Evolutionary conservation across 208 protist species (phyloP), one percentile per base, ranked within the genome.

Genomic region (Trypanosoma platydactyli): DNA sequence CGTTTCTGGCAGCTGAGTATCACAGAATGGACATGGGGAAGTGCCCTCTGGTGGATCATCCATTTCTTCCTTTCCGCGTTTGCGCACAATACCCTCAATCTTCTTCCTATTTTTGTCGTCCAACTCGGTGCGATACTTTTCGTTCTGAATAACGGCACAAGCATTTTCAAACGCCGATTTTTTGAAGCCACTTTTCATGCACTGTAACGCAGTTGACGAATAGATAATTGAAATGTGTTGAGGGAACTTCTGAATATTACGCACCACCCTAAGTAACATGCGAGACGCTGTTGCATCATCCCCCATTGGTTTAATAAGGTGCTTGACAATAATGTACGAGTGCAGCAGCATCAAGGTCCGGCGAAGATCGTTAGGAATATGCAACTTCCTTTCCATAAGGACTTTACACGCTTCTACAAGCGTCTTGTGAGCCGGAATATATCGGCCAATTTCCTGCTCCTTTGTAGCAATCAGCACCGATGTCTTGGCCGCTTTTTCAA

Each of bases 271-370:
- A 38, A 98, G 73, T 20, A 99, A 86, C 95, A 99, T 96, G 33
- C 97, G 89, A 49, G 95, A 97, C 15, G 93, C 96, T 0, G 79
- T 89, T 24, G 79, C 55, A 65, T 98, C 89, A 49, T 99, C 93
- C 16, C 91, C 62, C 86, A 96, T 88, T 30, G 83, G 57, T 55
- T 96, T 91, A 25, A 98, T 79, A 46, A 98, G 75, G 42, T 92
- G 80, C 84, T 98, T 98, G 9, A 97, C 97, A 50, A 99, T 91
- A 18, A 99, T 73, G 84, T 99, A 99, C 2, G 87, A 97, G 79
- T 99, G 97, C 18, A 99, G 84, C 13, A 99, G 76, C 86, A 98
- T 97, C 40, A 99, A 81, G 9, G 81, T 80, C 18, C 89, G 83
- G 9, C 80, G 78, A 51, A 99, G 73, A 48, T 98, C 97, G 49